Conservation (phyloP, 805 yeast genomes). For the Blastobotrys peoriensis region DNA sequence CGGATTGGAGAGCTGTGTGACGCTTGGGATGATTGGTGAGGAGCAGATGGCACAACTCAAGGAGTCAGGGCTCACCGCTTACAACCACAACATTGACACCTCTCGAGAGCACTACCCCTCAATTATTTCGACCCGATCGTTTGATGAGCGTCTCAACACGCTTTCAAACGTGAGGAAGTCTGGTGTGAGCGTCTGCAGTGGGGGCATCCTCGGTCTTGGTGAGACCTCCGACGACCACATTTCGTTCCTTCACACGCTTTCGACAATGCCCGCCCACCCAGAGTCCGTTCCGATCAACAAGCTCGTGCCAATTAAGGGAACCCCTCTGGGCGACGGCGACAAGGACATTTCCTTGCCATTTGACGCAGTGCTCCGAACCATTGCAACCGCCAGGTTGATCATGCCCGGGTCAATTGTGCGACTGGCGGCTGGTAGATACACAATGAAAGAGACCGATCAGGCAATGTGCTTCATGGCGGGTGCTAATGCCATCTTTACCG, state of each 20-base stretch:
- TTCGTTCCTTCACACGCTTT: conserved; percentile 57
- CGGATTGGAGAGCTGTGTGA: conserved; percentile 73
- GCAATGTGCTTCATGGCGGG: conserved; percentile 72
- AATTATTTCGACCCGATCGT: conserved; percentile 64
- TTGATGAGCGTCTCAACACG: conserved; percentile 65
- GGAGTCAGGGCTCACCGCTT: conserved; percentile 73
- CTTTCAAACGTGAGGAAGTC: conserved; percentile 56
- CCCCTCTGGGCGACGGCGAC: conserved; percentile 52
- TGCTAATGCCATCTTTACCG: conserved; percentile 75
- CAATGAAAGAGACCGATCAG: conserved; percentile 74
- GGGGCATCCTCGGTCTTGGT: conserved; percentile 76
- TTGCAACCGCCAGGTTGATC: conserved; percentile 67
- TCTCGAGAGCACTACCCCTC: conserved; percentile 70
- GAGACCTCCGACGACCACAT: conserved; percentile 68
- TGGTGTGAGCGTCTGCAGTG: conserved; percentile 67
- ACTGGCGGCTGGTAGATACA: conserved; percentile 75
- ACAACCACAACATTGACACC: conserved; percentile 76
- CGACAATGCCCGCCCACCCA: conserved; percentile 68
- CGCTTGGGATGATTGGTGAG: conserved; percentile 68
- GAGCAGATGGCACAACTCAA: conserved; percentile 56
- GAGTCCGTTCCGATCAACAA: conserved; percentile 78
- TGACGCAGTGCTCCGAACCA: conserved; percentile 59
- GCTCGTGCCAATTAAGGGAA: conserved; percentile 72
- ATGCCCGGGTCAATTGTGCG: conserved; percentile 71
- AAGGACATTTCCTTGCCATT: conserved; percentile 42